Evolutionary conservation across 2,329 filamentous ascomycete genomes (phyloP), one percentile per base, ranked within the genome.

Genomic region (Didymella exigua): DNA sequence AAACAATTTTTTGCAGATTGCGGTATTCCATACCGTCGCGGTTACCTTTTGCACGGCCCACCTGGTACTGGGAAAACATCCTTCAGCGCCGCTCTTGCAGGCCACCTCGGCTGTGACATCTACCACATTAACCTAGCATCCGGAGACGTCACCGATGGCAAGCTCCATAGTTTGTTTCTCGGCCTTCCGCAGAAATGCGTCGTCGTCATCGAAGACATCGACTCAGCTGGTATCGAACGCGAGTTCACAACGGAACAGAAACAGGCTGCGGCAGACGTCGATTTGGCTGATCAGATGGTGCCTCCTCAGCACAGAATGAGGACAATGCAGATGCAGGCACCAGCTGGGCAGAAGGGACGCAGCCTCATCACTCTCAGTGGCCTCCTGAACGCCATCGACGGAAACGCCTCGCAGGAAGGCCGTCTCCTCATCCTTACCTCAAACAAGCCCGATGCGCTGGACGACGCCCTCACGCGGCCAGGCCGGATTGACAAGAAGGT

Each of bases 401-500:
- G 91, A 44, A 89, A 92, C 4, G 88, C 87, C 3, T 89, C 86
- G 5, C 88, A 90, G 66, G 89, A 93, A 75, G 89, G 89, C 30
- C 84, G 89, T 36, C 83, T 93, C 13, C 81, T 93, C 19, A 86
- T 93, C 75, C 90, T 93, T 87, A 93, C 90, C 0, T 91, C 89
- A 23, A 93, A 93, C 74, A 83, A 86, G 54, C 87, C 88, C 2
- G 86, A 93, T 60, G 79, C 84, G 9, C 82, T 93, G 0, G 89
- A 93, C 67, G 81, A 86, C 31, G 89, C 89, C 0, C 81, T 95
- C 4, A 86, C 90, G 37, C 82, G 89, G 0, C 88, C 89, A 0
- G 89, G 89, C 1, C 81, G 89, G 2, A 85, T 92, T 6, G 88
- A 91, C 65, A 84, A 66, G 70, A 97, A 96, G 84, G 96, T 98